These are phyloP conservation scores for Musa beccarii DNA, from an alignment of 176 grass and related monocot species.

Conservation along the genomic window DNA sequence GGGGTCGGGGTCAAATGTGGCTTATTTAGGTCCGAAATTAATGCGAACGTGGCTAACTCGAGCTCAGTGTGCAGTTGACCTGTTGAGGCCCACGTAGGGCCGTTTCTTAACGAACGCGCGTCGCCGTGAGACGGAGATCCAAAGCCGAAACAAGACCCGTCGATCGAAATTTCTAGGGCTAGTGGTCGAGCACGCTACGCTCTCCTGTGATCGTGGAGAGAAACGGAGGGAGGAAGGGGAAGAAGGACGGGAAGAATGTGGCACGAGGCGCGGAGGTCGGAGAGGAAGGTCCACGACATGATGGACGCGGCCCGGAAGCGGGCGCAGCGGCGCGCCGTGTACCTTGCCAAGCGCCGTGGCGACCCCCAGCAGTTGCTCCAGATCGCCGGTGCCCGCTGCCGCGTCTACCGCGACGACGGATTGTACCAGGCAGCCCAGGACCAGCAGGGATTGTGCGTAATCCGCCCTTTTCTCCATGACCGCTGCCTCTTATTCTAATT, in stretches of 20 bases:
- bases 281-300: conserved; percentile 91
- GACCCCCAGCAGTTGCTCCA: conserved; percentile 81
- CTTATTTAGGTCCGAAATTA: too few relatives aligned
- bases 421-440: conserved; percentile 94
- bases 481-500: not conserved
- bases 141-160: too few relatives aligned
- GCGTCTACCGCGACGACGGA: conserved; percentile 79
- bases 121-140: too few relatives aligned
- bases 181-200: too few relatives aligned
- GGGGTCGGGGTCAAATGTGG: too few relatives aligned
- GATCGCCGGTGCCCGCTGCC: conserved; percentile 63
- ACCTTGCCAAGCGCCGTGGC: conserved; percentile 77
- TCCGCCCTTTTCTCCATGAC: not conserved
- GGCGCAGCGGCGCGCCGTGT: conserved; percentile 69
- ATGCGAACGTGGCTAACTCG: too few relatives aligned
- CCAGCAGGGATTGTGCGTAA: conserved; percentile 80
- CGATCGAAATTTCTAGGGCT: too few relatives aligned
- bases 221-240: not conserved
- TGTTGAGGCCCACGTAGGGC: too few relatives aligned
- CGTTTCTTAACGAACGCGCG: too few relatives aligned
- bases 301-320: conserved; percentile 87
- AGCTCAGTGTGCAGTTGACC: too few relatives aligned
- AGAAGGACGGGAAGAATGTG: conserved; percentile 40
- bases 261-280: conserved; percentile 88
- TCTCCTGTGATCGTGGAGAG: too few relatives aligned